Conservation (phyloP, 73 alveolate genomes). For the Diophrys sp. region DNA sequence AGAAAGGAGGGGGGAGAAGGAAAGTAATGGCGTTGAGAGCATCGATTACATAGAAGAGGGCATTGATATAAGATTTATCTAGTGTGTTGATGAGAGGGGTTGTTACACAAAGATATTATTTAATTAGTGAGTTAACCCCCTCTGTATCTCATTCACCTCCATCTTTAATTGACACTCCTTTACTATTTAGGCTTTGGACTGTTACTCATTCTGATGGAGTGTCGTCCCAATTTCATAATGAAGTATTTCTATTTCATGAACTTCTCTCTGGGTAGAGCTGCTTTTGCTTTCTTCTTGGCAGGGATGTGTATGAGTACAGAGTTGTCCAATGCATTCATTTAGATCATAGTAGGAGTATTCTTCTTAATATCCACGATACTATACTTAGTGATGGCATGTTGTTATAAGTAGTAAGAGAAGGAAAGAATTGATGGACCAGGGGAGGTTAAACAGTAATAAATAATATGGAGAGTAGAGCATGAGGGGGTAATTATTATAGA, state of each 20-base stretch:
- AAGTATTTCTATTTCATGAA: background rate
- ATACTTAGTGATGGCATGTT: background rate
- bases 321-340: background rate
- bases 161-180: no score
- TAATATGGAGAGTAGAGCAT: no score
- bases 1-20: no score
- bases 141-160: no score
- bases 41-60: no score
- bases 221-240: background rate
- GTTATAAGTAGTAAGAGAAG: background rate
- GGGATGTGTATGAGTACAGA: background rate
- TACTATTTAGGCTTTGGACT: background rate
- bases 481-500: no score
- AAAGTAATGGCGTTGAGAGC: no score
- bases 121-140: no score
- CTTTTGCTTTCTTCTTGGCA: background rate
- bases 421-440: background rate
- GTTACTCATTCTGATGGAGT: background rate
- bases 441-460: no score
- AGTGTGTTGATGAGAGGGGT: no score
- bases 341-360: background rate
- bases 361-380: background rate
- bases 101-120: no score
- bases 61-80: no score
- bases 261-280: background rate